Evolutionary conservation across 1,139 yeast genomes (phyloP), one percentile per base, ranked within the genome.

Genomic region (Magnusiomyces fungicola): DNA sequence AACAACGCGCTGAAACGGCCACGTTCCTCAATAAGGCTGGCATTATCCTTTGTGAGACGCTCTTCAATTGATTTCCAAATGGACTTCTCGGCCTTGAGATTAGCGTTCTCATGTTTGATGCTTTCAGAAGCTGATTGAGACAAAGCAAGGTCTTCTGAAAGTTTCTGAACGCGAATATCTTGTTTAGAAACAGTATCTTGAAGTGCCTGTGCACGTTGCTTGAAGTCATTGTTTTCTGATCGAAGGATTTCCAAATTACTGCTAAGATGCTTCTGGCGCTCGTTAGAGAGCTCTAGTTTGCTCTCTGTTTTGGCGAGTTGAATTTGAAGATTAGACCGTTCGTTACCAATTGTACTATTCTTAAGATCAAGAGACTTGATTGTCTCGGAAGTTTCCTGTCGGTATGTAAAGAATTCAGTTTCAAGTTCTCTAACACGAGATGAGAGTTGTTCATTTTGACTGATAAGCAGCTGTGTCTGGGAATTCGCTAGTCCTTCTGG

Each of bases 1-100:
- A 85, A 73, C 54, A 82, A 71, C 6, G 77, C 75, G 55, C 75
- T 81, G 43, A 87, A 69, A 49, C 80, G 76, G 10, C 74, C 66
- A 58, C 80, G 80, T 60, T 88, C 95, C 4, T 72, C 72, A 47
- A 73, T 68, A 51, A 85, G 69, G 36, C 72, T 76, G 3, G 69
- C 66, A 45, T 80, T 72, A 53, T 84, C 92, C 25, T 69, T 69
- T 34, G 74, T 68, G 46, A 84, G 65, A n/a, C 83, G 71, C 16
- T 67, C 64, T 53, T 80, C 82, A 33, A 77, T 62, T 0, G 79
- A 62, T 45, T 69, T 66, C 69, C 79, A 71, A 45, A 81, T 62
- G 1, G 71, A 67, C 53, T 74, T 76, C 57, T 85, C 92, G 1
- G 82, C 77, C 53, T 70, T 68, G 47, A 81, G 66, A 50, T 76